Conservation (phyloP, 768 basidiomycete species). For the Suillus placidus region DNA sequence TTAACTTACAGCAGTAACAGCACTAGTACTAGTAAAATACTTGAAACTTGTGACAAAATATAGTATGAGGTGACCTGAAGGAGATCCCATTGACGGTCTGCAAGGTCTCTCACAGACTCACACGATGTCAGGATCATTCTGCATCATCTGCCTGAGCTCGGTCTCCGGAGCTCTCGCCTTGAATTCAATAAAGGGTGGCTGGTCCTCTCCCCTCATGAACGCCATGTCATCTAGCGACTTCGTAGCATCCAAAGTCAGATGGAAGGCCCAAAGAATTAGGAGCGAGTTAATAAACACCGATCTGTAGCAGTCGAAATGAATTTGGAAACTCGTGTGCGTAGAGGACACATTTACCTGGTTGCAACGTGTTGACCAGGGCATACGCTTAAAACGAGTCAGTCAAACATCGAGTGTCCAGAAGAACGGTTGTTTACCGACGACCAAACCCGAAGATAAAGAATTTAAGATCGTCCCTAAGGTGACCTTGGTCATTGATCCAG, state of each 20-base stretch:
- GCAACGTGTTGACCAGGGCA: neutral
- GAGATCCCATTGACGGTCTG: neutral
- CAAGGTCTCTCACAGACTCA: neutral
- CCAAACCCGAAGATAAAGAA: conserved; percentile 1
- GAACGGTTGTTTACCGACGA: neutral
- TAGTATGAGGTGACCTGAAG: neutral
- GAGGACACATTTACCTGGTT: neutral
- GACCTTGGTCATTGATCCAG: neutral
- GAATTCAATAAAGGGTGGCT: neutral
- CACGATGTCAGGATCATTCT: neutral
- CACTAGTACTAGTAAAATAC: neutral
- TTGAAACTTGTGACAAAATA: neutral
- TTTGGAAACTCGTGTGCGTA: neutral
- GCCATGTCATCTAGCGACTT: neutral
- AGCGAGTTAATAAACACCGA: neutral
- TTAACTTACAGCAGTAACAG: too few relatives aligned
- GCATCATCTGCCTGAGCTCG: neutral
- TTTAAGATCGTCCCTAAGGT: neutral
- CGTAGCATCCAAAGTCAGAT: neutral
- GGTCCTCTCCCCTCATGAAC: neutral
- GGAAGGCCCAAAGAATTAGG: neutral
- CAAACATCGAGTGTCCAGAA: neutral
- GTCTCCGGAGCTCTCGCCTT: neutral
- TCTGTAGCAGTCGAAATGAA: neutral
- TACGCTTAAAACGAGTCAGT: neutral